Percentiles rank a stretch among this genome's conserved stretches.
phyloP scores from a whole-genome alignment of 108 stramenopile genomes.

The Epithemia pelagica region DNA sequence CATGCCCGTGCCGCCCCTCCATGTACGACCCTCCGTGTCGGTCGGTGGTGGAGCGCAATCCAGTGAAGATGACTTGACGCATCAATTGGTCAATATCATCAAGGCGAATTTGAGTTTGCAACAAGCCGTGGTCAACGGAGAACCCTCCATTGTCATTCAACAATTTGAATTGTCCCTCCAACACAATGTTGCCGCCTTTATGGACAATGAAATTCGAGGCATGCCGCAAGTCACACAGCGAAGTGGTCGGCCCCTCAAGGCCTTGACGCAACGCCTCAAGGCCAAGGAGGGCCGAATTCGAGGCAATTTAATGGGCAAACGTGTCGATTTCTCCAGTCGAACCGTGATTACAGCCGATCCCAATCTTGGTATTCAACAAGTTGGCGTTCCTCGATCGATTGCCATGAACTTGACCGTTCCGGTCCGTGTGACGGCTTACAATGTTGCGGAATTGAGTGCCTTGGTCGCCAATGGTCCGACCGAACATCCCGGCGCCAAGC shows the following conservation, averaged over 20 bases:
- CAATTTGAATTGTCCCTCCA: slow-evolving; percentile 97
- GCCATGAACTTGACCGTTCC: slow-evolving; percentile 97
- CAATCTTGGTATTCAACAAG: slow-evolving; percentile 88
- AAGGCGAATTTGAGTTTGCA: slow-evolving; percentile 92
- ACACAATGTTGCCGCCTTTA: slow-evolving; percentile 89
- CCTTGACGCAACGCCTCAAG: slow-evolving; percentile 95
- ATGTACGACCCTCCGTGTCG: slow-evolving; percentile 95
- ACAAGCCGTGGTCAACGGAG: slow-evolving; percentile 78
- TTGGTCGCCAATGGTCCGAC: slow-evolving; percentile 89
- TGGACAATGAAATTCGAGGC: slow-evolving; percentile 96
- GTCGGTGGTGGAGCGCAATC: slow-evolving; percentile 93
- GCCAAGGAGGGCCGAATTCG: slow-evolving; percentile 96
- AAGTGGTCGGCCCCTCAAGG: slow-evolving; percentile 89
- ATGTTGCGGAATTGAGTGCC: slow-evolving; percentile 84
- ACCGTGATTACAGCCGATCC: slow-evolving; percentile 99
- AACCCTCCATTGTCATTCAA: slow-evolving; percentile 85
- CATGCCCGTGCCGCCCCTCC: slow-evolving; percentile 94
- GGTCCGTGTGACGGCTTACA: slow-evolving; percentile 88
- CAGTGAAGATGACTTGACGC: slow-evolving; percentile 98
- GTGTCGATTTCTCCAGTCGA: slow-evolving; percentile 96
- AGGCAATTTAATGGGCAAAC: slow-evolving; percentile 96
- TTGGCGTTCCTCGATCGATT: slow-evolving; percentile 91
- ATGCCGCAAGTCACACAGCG: slow-evolving; percentile 80
- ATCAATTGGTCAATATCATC: slow-evolving; percentile 95
- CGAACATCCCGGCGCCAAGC: slow-evolving; percentile 94